phyloP scores from a whole-genome alignment of 257 asterid species.

The Nicotiana sylvestris region DNA sequence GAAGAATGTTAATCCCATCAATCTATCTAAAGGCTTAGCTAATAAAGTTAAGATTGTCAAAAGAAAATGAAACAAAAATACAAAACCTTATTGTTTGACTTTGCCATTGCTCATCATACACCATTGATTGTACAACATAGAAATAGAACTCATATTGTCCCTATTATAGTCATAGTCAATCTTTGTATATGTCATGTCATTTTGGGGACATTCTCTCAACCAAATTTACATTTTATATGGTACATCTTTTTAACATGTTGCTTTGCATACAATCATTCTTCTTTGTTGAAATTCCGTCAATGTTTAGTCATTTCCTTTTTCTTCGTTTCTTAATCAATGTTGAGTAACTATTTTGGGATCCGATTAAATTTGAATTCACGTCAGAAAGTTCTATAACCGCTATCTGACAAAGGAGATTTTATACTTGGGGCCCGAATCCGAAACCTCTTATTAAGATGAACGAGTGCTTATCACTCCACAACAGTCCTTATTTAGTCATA shows the following conservation, averaged over 20 bases:
- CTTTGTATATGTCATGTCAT: constrained; percentile 17
- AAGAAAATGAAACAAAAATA: background rate
- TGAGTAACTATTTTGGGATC: too few species aligned
- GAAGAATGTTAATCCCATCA: constrained; percentile 73
- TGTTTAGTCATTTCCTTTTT: too few species aligned
- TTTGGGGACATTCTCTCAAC: constrained; percentile 7
- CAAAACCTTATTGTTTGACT: constrained; percentile 10
- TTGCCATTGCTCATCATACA: constrained; percentile 5
- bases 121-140: constrained; percentile 13
- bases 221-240: constrained; percentile 11
- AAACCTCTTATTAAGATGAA: too few species aligned
- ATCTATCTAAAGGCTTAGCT: constrained; percentile 30
- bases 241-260: constrained; percentile 2
- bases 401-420: rapidly evolving
- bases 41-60: constrained; percentile 12
- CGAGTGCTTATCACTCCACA: too few species aligned
- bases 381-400: too few species aligned
- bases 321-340: too few species aligned
- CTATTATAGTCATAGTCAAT: constrained; percentile 10
- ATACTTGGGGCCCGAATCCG: too few species aligned
- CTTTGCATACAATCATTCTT: constrained; percentile 8
- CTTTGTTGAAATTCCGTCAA: background rate
- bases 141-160: constrained; percentile 13
- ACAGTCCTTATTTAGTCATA: background rate
- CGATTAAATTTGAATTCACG: too few species aligned